Conservation (phyloP, 768 basidiomycete species). For the Dendrothele bispora region DNA sequence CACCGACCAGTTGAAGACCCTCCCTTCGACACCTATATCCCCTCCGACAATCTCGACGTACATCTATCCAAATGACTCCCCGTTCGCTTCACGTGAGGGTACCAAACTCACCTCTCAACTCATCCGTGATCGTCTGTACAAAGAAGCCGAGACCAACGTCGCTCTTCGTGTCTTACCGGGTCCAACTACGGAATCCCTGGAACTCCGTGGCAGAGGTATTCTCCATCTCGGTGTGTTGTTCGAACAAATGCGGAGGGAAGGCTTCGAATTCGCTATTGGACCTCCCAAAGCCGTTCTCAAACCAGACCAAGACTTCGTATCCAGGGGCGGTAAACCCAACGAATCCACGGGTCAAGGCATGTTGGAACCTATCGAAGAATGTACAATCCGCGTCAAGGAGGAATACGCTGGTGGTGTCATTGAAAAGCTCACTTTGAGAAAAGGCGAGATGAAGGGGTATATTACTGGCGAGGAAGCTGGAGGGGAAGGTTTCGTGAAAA, state of each 20-base stretch:
- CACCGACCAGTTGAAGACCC: no score
- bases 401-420: slow-evolving; percentile 48
- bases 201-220: slow-evolving; percentile 48
- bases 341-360: slow-evolving; percentile 22
- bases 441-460: slow-evolving; percentile 47
- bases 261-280: slow-evolving; percentile 46
- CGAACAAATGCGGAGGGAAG: slow-evolving; percentile 49
- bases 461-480: slow-evolving; percentile 38
- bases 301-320: slow-evolving; percentile 36
- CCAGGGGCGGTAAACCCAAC: no score
- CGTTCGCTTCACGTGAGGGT: slow-evolving; percentile 45
- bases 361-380: slow-evolving; percentile 50
- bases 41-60: slow-evolving; percentile 51
- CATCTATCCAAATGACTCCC: slow-evolving; percentile 48
- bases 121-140: slow-evolving; percentile 46
- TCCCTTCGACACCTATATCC: slow-evolving; percentile 52
- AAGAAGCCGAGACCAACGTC: slow-evolving; percentile 53
- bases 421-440: slow-evolving; percentile 51
- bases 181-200: slow-evolving; percentile 48
- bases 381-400: slow-evolving; percentile 44
- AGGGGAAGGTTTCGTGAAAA: slow-evolving; percentile 38
- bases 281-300: slow-evolving; percentile 53
- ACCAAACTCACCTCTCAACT: slow-evolving; percentile 49
- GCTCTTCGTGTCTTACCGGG: slow-evolving; percentile 49
- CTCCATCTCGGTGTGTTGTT: slow-evolving; percentile 52